Evolutionary conservation across 2,329 filamentous ascomycete species (phyloP).

Genomic region (Fusarium falciforme): DNA sequence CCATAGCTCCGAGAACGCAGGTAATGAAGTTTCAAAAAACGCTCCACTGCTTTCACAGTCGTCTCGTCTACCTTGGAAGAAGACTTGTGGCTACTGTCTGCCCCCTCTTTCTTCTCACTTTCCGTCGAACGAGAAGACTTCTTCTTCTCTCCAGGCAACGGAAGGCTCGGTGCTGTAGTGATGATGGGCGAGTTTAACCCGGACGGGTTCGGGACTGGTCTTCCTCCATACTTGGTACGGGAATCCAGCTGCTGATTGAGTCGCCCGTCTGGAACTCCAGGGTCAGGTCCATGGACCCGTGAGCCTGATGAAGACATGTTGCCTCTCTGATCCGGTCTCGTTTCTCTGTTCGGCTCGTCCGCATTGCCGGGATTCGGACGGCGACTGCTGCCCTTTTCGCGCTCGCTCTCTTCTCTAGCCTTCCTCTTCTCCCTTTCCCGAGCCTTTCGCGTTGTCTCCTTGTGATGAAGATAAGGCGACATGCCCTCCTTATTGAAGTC

Average conservation of each 20-base stretch:
- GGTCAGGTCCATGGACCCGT: neutral
- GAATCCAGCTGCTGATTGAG: neutral
- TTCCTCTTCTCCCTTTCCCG: neutral
- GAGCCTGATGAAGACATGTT: neutral
- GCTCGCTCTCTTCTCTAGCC: neutral
- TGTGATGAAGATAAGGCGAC: constrained; percentile 32
- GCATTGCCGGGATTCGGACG: neutral
- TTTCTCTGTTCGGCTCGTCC: neutral
- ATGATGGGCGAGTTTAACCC: neutral
- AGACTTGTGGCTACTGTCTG: neutral
- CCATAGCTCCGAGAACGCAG: constrained; percentile 3
- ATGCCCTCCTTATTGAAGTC: constrained; percentile 30
- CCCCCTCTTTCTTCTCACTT: neutral
- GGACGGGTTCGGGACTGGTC: neutral
- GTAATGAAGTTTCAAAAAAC: constrained; percentile 15
- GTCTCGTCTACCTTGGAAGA: constrained; percentile 9
- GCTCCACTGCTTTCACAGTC: constrained; percentile 1
- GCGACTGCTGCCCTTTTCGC: neutral
- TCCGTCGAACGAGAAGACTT: neutral
- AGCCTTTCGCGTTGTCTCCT: constrained; percentile 10
- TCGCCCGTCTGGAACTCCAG: neutral
- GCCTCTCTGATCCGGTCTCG: neutral
- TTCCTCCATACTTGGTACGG: constrained; percentile 1
- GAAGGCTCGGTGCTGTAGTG: neutral
- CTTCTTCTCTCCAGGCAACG: neutral